Evolutionary conservation across 176 grass and related monocot genomes (phyloP).

Genomic region (Melocanna baccifera): DNA sequence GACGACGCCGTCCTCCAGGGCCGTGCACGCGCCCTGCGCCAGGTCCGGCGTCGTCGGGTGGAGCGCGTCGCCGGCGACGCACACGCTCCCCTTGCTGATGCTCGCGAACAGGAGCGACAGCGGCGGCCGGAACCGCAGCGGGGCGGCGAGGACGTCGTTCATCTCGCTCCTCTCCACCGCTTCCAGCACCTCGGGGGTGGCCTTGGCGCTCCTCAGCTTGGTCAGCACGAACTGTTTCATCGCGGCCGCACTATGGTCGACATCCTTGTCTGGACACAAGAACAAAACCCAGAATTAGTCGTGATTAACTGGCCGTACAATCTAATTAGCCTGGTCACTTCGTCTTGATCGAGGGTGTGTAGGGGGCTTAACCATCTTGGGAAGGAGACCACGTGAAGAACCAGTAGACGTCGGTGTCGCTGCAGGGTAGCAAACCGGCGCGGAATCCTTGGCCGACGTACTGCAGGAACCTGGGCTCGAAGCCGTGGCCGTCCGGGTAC

Average conservation of each 20-base stretch:
- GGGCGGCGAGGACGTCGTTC: not conserved
- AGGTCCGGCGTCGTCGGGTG: conserved; percentile 91
- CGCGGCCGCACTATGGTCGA: conserved; percentile 20
- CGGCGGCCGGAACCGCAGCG: not conserved
- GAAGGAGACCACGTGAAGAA: not conserved
- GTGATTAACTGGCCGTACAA: too few species aligned
- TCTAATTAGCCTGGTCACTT: too few species aligned
- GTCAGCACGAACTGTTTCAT: conserved; percentile 47
- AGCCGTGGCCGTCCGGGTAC: not conserved
- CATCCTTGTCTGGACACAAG: conserved; percentile 18
- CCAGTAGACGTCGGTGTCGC: not conserved
- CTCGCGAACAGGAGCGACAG: not conserved
- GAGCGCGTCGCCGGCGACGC: conserved; percentile 72
- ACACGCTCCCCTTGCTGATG: conserved; percentile 21
- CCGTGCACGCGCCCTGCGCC: not conserved
- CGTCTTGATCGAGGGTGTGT: too few species aligned
- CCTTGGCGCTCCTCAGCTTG: not conserved
- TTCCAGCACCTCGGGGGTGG: not conserved
- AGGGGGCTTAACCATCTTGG: not conserved
- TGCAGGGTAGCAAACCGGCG: not conserved
- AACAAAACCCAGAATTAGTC: too few species aligned
- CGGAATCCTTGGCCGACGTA: not conserved
- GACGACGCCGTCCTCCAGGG: not conserved
- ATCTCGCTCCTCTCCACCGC: not conserved
- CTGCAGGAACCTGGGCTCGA: not conserved